Base-by-base conservation (phyloP, 2,329 filamentous ascomycete species). In the Bipolaris cookei region DNA sequence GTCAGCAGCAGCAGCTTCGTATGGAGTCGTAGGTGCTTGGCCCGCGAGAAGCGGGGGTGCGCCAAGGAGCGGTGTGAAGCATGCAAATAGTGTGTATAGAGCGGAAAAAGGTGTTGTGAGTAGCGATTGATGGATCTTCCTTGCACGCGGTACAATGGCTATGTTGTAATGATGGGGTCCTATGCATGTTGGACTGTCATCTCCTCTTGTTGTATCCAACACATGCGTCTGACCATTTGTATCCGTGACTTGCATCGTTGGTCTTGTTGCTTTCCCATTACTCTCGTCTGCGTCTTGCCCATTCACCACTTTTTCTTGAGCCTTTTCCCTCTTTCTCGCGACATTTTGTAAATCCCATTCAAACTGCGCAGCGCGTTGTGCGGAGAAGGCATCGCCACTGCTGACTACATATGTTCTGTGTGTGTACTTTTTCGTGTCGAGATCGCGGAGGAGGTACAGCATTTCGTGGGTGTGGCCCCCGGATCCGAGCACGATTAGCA, bases 381-480 rank as follows among this genome's bases (percentile, higher is more conserved):
- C 82, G 14, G 90, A 95, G 72, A 91, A 86, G 7, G 74, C 77
- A 71, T 99, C 95, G 0, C 90, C 92, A 1, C 85, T 87, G 62
- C 89, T 90, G 52, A 96, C 83, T 20, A 96, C 79, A 75, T 96
- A 99, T 25, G 91, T 94, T 23, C 95, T 86, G 67, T 90, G 88
- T 4, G 78, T 81, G 72, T 78, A 81, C 48, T 76, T 74, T 6
- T 57, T 48, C 50, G 77, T 76, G 53, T 79, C 72, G 1, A 88
- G 78, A 64, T 83, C 84, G 65, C 82, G 80, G 66, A 99, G 86
- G 80, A 97, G 90, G 70, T 89, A 87, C 61, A 97, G 83, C 90
- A 99, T 96, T 77, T 99, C 95, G 45, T 92, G 88, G 0, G 95
- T 97, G 78, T 99, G 95, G 0, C 95, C 95, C 30, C 95, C 95